Percentiles rank a stretch among this genome's conserved stretches.
phyloP scores from a whole-genome alignment of 2,329 filamentous ascomycete genomes.

The Myriosclerotinia scirpicola region DNA sequence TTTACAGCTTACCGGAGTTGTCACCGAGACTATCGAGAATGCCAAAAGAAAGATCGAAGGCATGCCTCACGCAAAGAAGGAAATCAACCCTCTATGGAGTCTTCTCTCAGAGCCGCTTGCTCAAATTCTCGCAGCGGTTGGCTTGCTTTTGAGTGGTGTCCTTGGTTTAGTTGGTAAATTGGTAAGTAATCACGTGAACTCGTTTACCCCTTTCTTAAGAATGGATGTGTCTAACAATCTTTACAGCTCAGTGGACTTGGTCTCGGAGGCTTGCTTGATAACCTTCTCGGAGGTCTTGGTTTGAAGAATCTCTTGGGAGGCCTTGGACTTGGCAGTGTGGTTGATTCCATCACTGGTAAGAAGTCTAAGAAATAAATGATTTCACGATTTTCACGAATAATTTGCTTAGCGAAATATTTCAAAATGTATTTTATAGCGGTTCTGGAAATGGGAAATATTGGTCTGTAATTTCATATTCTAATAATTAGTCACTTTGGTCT shows the following conservation, averaged over 20 bases:
- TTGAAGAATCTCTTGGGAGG: conserved; percentile 73
- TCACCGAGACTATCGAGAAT: conserved; percentile 80
- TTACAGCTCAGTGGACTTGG: conserved; percentile 61
- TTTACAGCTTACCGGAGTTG: conserved; percentile 65
- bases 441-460: conserved; percentile 3
- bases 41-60: conserved; percentile 85
- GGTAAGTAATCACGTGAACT: conserved; percentile 39
- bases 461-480: background rate
- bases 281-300: conserved; percentile 73
- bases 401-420: conserved; percentile 1
- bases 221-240: conserved; percentile 11
- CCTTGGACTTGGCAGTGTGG: conserved; percentile 60
- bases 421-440: conserved; percentile 22
- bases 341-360: conserved; percentile 48
- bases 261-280: conserved; percentile 77
- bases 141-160: conserved; percentile 77
- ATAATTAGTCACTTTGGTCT: conserved; percentile 1
- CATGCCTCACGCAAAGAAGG: conserved; percentile 94
- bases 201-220: background rate
- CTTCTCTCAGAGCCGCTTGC: conserved; percentile 77
- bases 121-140: conserved; percentile 90
- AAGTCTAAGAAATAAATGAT: conserved; percentile 40
- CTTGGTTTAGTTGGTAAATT: conserved; percentile 80
- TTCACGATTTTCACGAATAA: conserved; percentile 7
- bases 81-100: conserved; percentile 86